Base-by-base conservation (phyloP, 768 basidiomycete species). In the Tylopilus felleus region DNA sequence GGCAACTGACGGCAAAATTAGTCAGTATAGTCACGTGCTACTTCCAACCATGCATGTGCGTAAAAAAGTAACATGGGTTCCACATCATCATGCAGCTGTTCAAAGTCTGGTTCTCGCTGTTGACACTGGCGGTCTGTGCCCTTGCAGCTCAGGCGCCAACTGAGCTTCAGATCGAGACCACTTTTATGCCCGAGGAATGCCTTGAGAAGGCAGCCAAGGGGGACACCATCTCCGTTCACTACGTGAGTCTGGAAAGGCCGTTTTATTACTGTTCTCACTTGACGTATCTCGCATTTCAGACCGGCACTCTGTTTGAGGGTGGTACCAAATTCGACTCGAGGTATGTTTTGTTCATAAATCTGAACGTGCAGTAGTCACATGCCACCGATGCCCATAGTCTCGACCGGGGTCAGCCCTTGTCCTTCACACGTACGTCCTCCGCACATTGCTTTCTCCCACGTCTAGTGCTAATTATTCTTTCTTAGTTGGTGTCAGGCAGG, bases 271-370 rank as follows among this genome's bases (percentile, higher is more conserved):
- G 47, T 31, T 49, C 47, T 46, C 42, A 52, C 47, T 41, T 14
- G 33, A 16, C 9, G 14, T 8, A 23, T 10, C 36, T 10, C 42
- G 3, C 45, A 13, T 43, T 49, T 35, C 46, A 57, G 60, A 95
- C 90, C 5, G 95, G 94, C 4, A 95, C 80, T 9, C 71, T 98
- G 47, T 84, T 84, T 60, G 71, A 79, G 10, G 83, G 77, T 47
- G 93, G 93, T 8, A 79, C 80, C 54, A 88, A 94, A 68, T 98
- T 98, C 62, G 94, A 98, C 71, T 94, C 92, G 9, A 93, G 91
- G 81, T 87, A 63, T 8, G 78, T 62, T 45, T 2, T 27, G 48
- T 36, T 27, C 1, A 22, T 6, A 14, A n/a, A 25, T 31, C n/a
- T 51, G 33, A 47, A 22, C 5, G 25, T 19, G 41, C 23, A 9